phyloP scores from a whole-genome alignment of 2,329 filamentous ascomycete genomes.

The Fusarium sambucinum region DNA sequence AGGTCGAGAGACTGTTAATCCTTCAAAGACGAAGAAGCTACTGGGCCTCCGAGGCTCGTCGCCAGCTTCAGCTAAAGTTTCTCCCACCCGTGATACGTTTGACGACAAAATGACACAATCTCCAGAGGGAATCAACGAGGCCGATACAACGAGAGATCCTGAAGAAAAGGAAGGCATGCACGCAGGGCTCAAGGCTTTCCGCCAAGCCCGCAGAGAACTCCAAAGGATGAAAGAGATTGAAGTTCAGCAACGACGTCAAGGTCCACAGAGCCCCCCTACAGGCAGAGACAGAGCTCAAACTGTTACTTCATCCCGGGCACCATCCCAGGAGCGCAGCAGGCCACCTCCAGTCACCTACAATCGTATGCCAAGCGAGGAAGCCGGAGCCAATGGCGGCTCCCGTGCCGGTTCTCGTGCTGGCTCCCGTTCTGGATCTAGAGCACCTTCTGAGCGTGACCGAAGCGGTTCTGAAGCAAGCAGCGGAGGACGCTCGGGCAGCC shows the following conservation, averaged over 20 bases:
- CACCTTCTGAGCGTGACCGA: constrained; percentile 61
- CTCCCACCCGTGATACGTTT: constrained; percentile 53
- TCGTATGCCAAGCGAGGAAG: constrained; percentile 60
- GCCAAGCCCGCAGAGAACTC: constrained; percentile 68
- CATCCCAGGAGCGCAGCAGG: constrained; percentile 60
- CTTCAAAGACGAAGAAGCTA: constrained; percentile 71
- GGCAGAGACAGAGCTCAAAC: constrained; percentile 40
- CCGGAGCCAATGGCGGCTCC: constrained; percentile 46
- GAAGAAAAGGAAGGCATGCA: constrained; percentile 58
- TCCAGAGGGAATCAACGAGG: constrained; percentile 32
- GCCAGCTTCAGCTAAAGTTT: constrained; percentile 57
- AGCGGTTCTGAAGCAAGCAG: constrained; percentile 68
- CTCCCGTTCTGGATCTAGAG: constrained; percentile 47
- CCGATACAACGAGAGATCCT: constrained; percentile 42
- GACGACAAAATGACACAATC: constrained; percentile 38
- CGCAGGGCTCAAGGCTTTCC: constrained; percentile 67
- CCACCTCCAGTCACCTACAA: constrained; percentile 59
- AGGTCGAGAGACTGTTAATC: constrained; percentile 56
- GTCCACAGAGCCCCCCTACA: constrained; percentile 16
- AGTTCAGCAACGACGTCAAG: constrained; percentile 57
- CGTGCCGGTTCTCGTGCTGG: constrained; percentile 32
- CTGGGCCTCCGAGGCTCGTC: constrained; percentile 66
- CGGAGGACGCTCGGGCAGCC: constrained; percentile 56
- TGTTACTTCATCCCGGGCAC: constrained; percentile 50
- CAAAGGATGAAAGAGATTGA: constrained; percentile 68